Evolutionary conservation across 768 basidiomycete genomes (phyloP).

Genomic region (Psilocybe azurescens): DNA sequence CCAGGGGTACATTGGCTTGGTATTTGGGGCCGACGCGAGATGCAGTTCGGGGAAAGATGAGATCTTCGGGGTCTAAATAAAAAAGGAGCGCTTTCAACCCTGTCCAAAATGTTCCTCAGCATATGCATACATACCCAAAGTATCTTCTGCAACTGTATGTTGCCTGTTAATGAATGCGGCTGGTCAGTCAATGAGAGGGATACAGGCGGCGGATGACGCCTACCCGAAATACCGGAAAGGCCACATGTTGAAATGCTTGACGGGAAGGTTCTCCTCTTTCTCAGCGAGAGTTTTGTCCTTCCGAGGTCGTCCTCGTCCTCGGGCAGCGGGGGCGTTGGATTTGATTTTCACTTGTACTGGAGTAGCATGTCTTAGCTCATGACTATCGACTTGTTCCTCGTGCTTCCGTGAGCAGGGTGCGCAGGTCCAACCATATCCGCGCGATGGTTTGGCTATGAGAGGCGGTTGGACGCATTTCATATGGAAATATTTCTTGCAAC

Average conservation of each 20-base stretch:
- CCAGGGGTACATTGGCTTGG: constrained; percentile 66
- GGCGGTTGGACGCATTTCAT: constrained; percentile 95
- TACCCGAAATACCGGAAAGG: constrained; percentile 98
- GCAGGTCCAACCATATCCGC: constrained; percentile 98
- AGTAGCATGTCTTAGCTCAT: constrained; percentile 66
- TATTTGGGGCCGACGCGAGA: constrained; percentile 91
- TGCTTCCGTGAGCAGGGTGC: constrained; percentile 89
- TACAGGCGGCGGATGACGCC: constrained; percentile 28
- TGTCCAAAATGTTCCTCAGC: not conserved
- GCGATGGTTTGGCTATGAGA: constrained; percentile 86
- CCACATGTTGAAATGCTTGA: constrained; percentile 91
- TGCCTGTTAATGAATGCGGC: constrained; percentile 49
- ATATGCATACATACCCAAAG: constrained; percentile 62
- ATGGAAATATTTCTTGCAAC: constrained; percentile 94
- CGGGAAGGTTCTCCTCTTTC: constrained; percentile 75
- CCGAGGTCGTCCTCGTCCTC: constrained; percentile 77
- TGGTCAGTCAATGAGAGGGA: not conserved
- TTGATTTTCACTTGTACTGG: constrained; percentile 56
- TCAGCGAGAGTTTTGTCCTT: constrained; percentile 78
- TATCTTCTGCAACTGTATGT: constrained; percentile 92
- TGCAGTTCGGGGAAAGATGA: constrained; percentile 93
- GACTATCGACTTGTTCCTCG: constrained; percentile 84
- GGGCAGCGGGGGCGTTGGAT: constrained; percentile 73
- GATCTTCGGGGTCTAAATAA: constrained; percentile 86
- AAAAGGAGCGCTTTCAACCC: constrained; percentile 28